These are phyloP conservation scores for Crataegus laevigata DNA, from an alignment of 306 rosid genomes.

Conservation along the genomic window DNA sequence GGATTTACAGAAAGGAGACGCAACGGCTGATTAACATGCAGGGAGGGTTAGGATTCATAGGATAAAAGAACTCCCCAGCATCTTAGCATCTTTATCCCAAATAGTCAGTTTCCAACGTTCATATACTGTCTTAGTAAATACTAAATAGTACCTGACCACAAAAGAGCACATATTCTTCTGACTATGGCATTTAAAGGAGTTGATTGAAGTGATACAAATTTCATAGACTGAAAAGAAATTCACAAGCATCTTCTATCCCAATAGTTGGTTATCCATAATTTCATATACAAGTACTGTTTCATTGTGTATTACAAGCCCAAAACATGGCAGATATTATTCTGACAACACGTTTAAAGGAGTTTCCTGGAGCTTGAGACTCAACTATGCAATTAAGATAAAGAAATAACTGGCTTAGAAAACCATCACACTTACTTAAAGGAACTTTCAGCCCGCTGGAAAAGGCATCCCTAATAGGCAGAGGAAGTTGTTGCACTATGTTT, in stretches of 20 bases:
- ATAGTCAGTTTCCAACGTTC: not conserved
- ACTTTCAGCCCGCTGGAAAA: conserved; percentile 61
- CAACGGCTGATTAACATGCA: not conserved
- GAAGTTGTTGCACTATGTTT: conserved; percentile 72
- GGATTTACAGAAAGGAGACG: not conserved
- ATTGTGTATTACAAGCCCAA: not conserved
- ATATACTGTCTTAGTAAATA: not conserved
- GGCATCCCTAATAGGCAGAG: conserved; percentile 63
- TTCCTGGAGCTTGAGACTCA: not conserved
- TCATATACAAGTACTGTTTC: not conserved
- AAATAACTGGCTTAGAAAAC: not conserved
- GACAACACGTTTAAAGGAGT: not conserved
- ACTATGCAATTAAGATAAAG: not conserved
- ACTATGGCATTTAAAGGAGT: not conserved
- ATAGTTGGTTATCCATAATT: not conserved
- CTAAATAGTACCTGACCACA: not conserved
- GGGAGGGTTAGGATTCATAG: not conserved
- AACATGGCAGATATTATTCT: not conserved
- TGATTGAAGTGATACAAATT: not conserved
- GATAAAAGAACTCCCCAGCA: not conserved
- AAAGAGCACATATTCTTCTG: not conserved
- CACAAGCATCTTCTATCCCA: not conserved
- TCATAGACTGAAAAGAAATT: not conserved
- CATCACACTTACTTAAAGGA: conserved; percentile 62
- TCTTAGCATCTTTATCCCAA: not conserved